Percentiles rank a stretch among this genome's conserved stretches.
Evolutionary conservation across 805 yeast species (phyloP).

Genomic region (Cyberlindnera galapagoensis): DNA sequence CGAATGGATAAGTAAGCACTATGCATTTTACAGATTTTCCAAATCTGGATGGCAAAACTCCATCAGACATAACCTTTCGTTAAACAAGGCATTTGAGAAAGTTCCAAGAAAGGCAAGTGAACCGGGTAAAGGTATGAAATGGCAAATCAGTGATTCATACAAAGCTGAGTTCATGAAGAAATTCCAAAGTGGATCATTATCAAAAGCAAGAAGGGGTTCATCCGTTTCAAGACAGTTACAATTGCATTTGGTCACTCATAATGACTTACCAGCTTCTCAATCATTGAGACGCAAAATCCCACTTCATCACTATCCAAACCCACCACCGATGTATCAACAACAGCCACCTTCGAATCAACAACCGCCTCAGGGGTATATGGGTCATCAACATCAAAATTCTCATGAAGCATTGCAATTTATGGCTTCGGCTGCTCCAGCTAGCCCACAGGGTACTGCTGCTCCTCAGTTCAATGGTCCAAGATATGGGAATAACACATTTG

Average conservation of each 20-base stretch:
- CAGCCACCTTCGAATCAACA: conserved; percentile 25
- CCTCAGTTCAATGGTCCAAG: conserved; percentile 1
- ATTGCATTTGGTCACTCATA: conserved; percentile 50
- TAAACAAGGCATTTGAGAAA: conserved; percentile 96
- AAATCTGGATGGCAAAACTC: conserved; percentile 99
- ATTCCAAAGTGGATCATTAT: conserved; percentile 68
- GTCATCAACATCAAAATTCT: conserved; percentile 5
- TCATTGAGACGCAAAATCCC: conserved; percentile 28
- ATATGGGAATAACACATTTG: conserved; percentile 2
- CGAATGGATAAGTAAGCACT: conserved; percentile 80
- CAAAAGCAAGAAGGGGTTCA: conserved; percentile 72
- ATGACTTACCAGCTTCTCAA: conserved; percentile 32
- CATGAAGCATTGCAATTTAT: conserved; percentile 16
- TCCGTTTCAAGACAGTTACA: conserved; percentile 77
- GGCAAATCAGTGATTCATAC: conserved; percentile 89
- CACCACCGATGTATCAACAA: conserved; percentile 30
- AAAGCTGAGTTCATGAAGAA: conserved; percentile 78
- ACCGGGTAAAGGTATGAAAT: conserved; percentile 99
- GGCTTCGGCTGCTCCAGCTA: conserved; percentile 10
- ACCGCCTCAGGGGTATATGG: conserved; percentile 7
- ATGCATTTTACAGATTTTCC: conserved; percentile 85
- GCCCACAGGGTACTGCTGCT: conserved; percentile 1
- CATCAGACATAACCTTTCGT: conserved; percentile 87
- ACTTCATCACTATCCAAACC: conserved; percentile 19
- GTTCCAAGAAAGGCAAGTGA: conserved; percentile 93